These are phyloP conservation scores for Penicillium fimorum DNA, from an alignment of 495 filamentous ascomycete genomes.

Conservation along the genomic window DNA sequence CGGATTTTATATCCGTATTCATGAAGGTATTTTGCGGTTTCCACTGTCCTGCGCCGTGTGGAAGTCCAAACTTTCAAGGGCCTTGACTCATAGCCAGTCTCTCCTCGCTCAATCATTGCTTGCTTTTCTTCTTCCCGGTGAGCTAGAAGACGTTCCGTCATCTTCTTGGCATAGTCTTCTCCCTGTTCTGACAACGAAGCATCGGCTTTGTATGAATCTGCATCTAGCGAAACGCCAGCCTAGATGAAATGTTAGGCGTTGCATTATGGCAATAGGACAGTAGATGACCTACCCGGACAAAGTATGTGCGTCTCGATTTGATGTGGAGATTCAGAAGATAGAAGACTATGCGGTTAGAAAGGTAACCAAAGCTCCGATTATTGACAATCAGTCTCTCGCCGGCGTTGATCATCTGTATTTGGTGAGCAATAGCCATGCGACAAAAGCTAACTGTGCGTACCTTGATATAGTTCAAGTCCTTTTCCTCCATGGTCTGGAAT, in stretches of 20 bases:
- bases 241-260: slow-evolving; percentile 17
- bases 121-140: slow-evolving; percentile 81
- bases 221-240: slow-evolving; percentile 66
- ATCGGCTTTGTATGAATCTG: slow-evolving; percentile 89
- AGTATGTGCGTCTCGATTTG: slow-evolving; percentile 90
- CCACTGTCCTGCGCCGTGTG: slow-evolving; percentile 81
- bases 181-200: slow-evolving; percentile 80
- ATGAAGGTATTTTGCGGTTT: slow-evolving; percentile 82
- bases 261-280: neutral
- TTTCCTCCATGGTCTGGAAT: slow-evolving; percentile 95
- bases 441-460: slow-evolving; percentile 26
- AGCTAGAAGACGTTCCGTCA: slow-evolving; percentile 75
- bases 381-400: slow-evolving; percentile 91
- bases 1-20: slow-evolving; percentile 77
- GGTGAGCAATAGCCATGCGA: slow-evolving; percentile 16
- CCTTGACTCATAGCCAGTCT: slow-evolving; percentile 64
- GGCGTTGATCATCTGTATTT: slow-evolving; percentile 86
- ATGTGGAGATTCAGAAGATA: slow-evolving; percentile 97
- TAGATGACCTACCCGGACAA: slow-evolving; percentile 65
- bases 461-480: slow-evolving; percentile 93
- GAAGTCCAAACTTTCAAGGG: slow-evolving; percentile 93
- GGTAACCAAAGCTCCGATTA: slow-evolving; percentile 91
- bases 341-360: slow-evolving; percentile 95
- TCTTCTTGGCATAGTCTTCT: slow-evolving; percentile 78
- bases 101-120: slow-evolving; percentile 65